phyloP scores from a whole-genome alignment of 2,329 filamentous ascomycete genomes.

The Hirsutella rhossiliensis region DNA sequence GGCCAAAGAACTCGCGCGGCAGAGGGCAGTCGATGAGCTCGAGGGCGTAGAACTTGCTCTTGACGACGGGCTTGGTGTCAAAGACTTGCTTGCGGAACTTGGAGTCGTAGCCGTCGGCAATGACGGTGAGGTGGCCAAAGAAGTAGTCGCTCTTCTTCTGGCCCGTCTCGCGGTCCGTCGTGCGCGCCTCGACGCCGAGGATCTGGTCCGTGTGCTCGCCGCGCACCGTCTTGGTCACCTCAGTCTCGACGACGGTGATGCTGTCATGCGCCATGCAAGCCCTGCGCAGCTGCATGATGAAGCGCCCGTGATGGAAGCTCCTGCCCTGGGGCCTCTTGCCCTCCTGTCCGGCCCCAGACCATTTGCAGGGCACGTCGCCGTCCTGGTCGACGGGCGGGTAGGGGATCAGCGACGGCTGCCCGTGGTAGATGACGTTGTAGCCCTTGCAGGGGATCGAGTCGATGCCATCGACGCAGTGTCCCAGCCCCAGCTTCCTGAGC shows the following conservation, averaged over 20 bases:
- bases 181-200: slow-evolving; percentile 69
- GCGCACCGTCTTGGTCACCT: slow-evolving; percentile 63
- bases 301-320: slow-evolving; percentile 88
- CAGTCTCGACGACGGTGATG: slow-evolving; percentile 84
- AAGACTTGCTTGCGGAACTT: slow-evolving; percentile 80
- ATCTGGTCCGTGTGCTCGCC: slow-evolving; percentile 59
- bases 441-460: slow-evolving; percentile 74
- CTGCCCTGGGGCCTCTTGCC: slow-evolving; percentile 50
- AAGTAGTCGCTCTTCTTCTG: slow-evolving; percentile 58
- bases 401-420: slow-evolving; percentile 58
- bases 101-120: slow-evolving; percentile 85
- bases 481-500: slow-evolving; percentile 67
- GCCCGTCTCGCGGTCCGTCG: slow-evolving; percentile 43
- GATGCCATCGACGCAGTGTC: slow-evolving; percentile 75
- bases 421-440: slow-evolving; percentile 79
- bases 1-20: slow-evolving; percentile 63
- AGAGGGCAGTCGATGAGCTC: slow-evolving; percentile 83
- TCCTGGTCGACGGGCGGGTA: slow-evolving; percentile 56
- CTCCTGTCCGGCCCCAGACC: slow-evolving; percentile 21
- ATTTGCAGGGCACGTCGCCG: slow-evolving; percentile 26
- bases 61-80: slow-evolving; percentile 51
- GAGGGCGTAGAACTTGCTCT: slow-evolving; percentile 85
- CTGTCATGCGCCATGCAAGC: slow-evolving; percentile 67
- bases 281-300: slow-evolving; percentile 70
- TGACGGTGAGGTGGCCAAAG: slow-evolving; percentile 79